phyloP scores from a whole-genome alignment of 2,329 filamentous ascomycete species.

The Neofusicoccum sp. region DNA sequence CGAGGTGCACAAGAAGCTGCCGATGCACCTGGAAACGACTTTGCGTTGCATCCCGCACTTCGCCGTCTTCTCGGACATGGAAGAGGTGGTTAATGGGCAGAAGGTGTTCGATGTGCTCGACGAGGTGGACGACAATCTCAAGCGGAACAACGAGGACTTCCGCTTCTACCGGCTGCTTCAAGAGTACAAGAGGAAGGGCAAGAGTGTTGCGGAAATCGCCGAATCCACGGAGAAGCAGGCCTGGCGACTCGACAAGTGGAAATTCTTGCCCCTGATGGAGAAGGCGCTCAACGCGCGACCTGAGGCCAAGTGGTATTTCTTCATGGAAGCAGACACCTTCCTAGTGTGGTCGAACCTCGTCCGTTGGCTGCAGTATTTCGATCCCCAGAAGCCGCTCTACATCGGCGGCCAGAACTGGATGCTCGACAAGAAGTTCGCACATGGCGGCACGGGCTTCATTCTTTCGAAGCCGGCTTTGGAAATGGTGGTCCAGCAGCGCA shows the following conservation, averaged over 20 bases:
- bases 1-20: conserved; percentile 57
- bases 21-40: conserved; percentile 58
- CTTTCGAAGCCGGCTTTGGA: conserved; percentile 6
- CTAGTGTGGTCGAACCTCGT: conserved; percentile 16
- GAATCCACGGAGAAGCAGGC: not conserved
- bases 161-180: conserved; percentile 52
- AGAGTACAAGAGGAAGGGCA: conserved; percentile 43
- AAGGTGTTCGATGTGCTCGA: conserved; percentile 50
- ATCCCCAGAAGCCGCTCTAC: conserved; percentile 12
- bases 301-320: conserved; percentile 16
- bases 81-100: conserved; percentile 53
- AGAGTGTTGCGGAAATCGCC: conserved; percentile 35
- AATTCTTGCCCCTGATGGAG: conserved; percentile 56
- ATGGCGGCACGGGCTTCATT: conserved; percentile 6
- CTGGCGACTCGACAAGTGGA: conserved; percentile 55
- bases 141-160: conserved; percentile 49
- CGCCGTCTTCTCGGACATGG: conserved; percentile 59
- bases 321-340: conserved; percentile 18
- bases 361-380: not conserved
- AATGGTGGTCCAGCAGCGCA: conserved; percentile 2
- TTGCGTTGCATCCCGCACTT: conserved; percentile 57
- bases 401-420: conserved; percentile 16
- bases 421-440: conserved; percentile 8
- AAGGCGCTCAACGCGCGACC: conserved; percentile 39
- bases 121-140: conserved; percentile 40